These are phyloP conservation scores for Puccinia horiana DNA, from an alignment of 1,284 basidiomycete genomes.

Conservation along the genomic window DNA sequence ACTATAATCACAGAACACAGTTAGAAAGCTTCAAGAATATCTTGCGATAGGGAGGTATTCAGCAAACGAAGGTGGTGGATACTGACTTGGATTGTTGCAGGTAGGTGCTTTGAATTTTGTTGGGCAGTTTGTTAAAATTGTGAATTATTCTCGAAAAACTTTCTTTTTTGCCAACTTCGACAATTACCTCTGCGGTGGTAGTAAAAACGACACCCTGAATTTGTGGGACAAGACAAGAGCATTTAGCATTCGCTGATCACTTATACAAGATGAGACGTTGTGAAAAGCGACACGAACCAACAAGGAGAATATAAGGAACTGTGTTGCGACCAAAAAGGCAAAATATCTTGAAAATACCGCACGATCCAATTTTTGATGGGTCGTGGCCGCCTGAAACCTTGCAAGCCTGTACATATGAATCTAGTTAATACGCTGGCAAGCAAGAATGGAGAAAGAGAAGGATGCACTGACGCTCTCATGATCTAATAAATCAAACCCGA, in stretches of 20 bases:
- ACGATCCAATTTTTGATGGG: slow-evolving; percentile 79
- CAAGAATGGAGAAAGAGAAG: slow-evolving; percentile 58
- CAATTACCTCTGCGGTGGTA: slow-evolving; percentile 69
- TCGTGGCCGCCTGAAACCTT: slow-evolving; percentile 55
- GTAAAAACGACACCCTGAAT: slow-evolving; percentile 38
- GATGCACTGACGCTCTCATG: slow-evolving; percentile 44
- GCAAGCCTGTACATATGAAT: slow-evolving; percentile 6
- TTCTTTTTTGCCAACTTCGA: slow-evolving; percentile 68
- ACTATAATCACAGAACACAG: slow-evolving; percentile 73
- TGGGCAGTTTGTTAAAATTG: slow-evolving; percentile 51
- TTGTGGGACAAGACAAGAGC: not conserved
- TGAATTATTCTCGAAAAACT: slow-evolving; percentile 69
- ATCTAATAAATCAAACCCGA: not conserved
- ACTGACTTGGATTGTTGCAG: slow-evolving; percentile 51
- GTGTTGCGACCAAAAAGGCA: slow-evolving; percentile 83
- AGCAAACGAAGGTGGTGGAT: slow-evolving; percentile 59
- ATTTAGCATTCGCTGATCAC: not conserved
- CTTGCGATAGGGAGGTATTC: slow-evolving; percentile 61
- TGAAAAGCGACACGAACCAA: slow-evolving; percentile 74
- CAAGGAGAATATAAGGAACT: slow-evolving; percentile 85
- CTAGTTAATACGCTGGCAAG: not conserved
- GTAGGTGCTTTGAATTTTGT: slow-evolving; percentile 48
- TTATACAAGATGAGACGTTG: not conserved
- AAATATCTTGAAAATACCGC: slow-evolving; percentile 87
- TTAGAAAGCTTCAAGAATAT: slow-evolving; percentile 37